Conservation (phyloP, 305 asterid species). For the Fraxinus angustifolia region DNA sequence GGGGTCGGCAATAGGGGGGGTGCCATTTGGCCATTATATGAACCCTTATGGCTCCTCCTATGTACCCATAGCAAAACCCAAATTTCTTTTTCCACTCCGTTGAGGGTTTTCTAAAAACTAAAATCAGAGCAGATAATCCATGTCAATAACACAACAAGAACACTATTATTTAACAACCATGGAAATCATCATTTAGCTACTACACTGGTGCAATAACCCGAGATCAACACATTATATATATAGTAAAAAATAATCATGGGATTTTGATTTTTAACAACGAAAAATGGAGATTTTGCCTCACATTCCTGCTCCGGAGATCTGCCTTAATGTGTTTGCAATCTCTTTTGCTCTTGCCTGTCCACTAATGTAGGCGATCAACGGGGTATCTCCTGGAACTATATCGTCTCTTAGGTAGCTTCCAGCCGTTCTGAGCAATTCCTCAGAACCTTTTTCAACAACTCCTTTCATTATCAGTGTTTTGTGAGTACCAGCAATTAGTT, state of each 20-base stretch:
- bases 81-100: neutral
- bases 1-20: too few species aligned
- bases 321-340: slow-evolving; percentile 45
- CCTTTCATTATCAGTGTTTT: slow-evolving; percentile 68
- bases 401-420: slow-evolving; percentile 80
- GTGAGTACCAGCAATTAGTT: slow-evolving; percentile 73
- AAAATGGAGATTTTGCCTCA: slow-evolving; percentile 22
- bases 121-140: neutral
- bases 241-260: neutral
- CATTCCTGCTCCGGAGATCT: slow-evolving; percentile 47
- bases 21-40: too few species aligned
- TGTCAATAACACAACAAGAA: neutral
- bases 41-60: too few species aligned
- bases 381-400: slow-evolving; percentile 63
- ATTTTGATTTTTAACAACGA: neutral
- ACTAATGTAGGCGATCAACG: slow-evolving; percentile 37
- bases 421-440: slow-evolving; percentile 59
- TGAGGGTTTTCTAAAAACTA: neutral
- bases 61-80: too few species aligned
- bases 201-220: neutral
- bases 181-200: neutral
- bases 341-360: slow-evolving; percentile 51
- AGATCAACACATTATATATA: neutral
- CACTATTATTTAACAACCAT: neutral
- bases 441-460: slow-evolving; percentile 60